These are phyloP conservation scores for Gentiana straminea DNA, from an alignment of 257 asterid genomes.

Conservation along the genomic window DNA sequence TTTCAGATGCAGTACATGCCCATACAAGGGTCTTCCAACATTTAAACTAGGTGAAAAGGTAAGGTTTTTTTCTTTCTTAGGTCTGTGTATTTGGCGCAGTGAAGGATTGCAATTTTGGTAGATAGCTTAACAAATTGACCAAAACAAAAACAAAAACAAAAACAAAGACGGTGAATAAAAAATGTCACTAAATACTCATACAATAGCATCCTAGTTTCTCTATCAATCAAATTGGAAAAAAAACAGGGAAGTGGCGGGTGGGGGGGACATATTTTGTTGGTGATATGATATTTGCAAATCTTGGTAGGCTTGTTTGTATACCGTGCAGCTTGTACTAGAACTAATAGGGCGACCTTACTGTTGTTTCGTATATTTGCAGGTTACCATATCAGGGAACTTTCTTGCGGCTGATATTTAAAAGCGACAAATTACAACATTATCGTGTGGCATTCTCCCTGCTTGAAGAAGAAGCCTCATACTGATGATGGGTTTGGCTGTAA, in stretches of 20 bases:
- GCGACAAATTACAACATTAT: no score
- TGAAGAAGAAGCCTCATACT: no score
- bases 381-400: conserved; percentile 49
- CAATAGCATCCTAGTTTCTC: neutral
- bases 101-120: neutral
- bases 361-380: conserved; percentile 33
- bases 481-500: no score
- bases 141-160: no score
- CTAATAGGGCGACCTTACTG: neutral
- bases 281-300: no score
- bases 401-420: conserved; percentile 64
- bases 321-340: no score
- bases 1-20: conserved; percentile 86
- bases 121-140: no score
- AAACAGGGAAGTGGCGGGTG: no score
- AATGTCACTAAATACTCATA: neutral
- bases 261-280: no score
- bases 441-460: no score
- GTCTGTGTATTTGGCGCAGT: neutral
- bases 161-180: neutral
- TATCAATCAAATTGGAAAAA: neutral
- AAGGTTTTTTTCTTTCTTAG: neutral
- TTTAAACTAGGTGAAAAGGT: conserved; percentile 94
- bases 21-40: conserved; percentile 86
- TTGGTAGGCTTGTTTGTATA: no score